A percentile compares a stretch with the other conserved stretches of the same genome.
Evolutionary conservation across 192 early-diverging fungal species (phyloP).

Genomic region (Linnemannia schmuckeri): DNA sequence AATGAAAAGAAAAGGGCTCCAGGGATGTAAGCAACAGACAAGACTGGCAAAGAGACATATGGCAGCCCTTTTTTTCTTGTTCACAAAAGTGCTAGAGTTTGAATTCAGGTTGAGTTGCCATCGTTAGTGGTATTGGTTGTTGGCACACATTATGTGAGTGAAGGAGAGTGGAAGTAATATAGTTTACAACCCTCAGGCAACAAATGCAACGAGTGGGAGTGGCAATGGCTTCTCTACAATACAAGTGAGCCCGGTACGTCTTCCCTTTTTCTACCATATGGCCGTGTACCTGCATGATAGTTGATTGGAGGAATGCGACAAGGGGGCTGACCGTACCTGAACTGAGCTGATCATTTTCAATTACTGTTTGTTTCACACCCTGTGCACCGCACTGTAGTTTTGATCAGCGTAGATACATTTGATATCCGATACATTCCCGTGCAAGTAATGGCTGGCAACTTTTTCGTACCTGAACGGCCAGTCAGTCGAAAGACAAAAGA

Average conservation of each 20-base stretch:
- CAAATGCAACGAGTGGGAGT: no score
- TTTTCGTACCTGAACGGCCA: not conserved
- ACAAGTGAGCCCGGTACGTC: no score
- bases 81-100: not conserved
- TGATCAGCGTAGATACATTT: not conserved
- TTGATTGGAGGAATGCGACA: not conserved
- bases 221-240: no score
- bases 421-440: not conserved
- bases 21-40: not conserved
- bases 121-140: not conserved
- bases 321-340: not conserved
- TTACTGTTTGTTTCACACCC: not conserved
- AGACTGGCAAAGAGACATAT: not conserved
- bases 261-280: not conserved
- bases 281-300: not conserved
- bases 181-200: no score
- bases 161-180: no score
- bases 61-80: no score
- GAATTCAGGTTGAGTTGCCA: not conserved
- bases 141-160: not conserved
- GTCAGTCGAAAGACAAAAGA: not conserved
- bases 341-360: not conserved
- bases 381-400: not conserved
- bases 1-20: not conserved
- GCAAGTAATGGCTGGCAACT: not conserved